A percentile compares a stretch with the other conserved stretches of the same genome.
phyloP scores from a whole-genome alignment of 73 alveolate species.

The Blepharisma japonicum region DNA sequence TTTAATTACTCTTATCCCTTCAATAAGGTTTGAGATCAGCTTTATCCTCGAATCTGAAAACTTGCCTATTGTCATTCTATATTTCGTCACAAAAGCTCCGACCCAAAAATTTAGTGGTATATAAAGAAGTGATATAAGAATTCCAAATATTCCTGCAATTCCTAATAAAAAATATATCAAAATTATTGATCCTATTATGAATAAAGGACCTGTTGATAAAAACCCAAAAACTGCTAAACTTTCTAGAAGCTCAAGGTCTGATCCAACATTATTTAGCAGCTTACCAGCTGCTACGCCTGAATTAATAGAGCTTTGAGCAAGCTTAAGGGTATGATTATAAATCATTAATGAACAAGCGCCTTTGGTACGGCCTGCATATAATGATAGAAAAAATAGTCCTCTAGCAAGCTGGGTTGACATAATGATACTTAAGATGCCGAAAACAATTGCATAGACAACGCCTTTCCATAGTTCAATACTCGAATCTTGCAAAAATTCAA shows the following conservation, averaged over 20 bases:
- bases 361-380: not conserved
- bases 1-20: slow-evolving; percentile 43
- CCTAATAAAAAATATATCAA: not conserved
- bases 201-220: not conserved
- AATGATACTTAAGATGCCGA: too few species aligned
- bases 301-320: not conserved
- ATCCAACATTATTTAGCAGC: not conserved
- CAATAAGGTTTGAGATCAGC: slow-evolving; percentile 36
- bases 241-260: slow-evolving; percentile 9
- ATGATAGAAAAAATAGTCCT: too few species aligned
- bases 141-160: slow-evolving; percentile 18
- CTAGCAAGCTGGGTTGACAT: too few species aligned
- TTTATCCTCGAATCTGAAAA: slow-evolving; percentile 37
- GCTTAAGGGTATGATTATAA: not conserved
- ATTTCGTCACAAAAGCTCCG: not conserved
- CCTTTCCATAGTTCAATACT: too few species aligned
- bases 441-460: too few species aligned
- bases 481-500: too few species aligned
- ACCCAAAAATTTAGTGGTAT: not conserved
- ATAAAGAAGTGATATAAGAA: not conserved
- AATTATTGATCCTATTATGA: not conserved
- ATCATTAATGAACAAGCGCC: not conserved
- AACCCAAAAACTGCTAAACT: not conserved
- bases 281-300: not conserved
- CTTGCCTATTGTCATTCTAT: not conserved